Evolutionary conservation across 106 monocot genomes (phyloP), one percentile per base, ranked within the genome.

Genomic region (Xerophyta viscosa): DNA sequence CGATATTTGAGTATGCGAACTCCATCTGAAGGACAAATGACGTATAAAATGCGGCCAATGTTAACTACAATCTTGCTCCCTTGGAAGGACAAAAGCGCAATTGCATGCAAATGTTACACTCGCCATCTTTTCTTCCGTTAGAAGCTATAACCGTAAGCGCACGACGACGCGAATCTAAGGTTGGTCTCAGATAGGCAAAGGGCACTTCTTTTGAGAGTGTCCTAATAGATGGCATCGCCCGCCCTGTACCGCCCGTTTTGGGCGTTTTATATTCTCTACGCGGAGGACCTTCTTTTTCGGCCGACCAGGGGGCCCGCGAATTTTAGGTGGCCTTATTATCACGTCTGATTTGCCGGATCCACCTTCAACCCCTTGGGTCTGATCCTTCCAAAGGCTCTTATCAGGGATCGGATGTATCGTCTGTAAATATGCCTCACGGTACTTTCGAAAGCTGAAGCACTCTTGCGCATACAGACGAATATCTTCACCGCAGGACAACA

Each of bases 191-290:
- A 67, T 52, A 51, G 59, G 81, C 64, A 84, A 46, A 25, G 78
- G 63, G 58, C 94, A 94, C 65, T 94, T 94, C 88, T 94, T 94
- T 70, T 94, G 94, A 45, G 94, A 94, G 66, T 94, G 94, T 19
- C 94, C 94, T 54, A 94, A 67, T 17, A 94, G 70, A 82, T 94
- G 94, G 62, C 94, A 94, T 23, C 94, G 80, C 8, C 94, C 94
- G 76, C 94, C 88, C 43, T 94, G 94, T 14, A 96, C 94, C 48
- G 88, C 73, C 39, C 78, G 66, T 61, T 88, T 96, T 24, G 94
- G 94, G 12, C 88, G 77, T 57, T 85, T 96, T 63, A 96, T 67
- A 59, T 83, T 88, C 41, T 96, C 94, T 27, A 96, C 70, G 31
- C 83, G 70, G 62, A 84, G 74, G 70, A 88, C 81, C 67, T 96